Evolutionary conservation across 306 rosid species (phyloP).

Genomic region (Hylodesmum podocarpum): DNA sequence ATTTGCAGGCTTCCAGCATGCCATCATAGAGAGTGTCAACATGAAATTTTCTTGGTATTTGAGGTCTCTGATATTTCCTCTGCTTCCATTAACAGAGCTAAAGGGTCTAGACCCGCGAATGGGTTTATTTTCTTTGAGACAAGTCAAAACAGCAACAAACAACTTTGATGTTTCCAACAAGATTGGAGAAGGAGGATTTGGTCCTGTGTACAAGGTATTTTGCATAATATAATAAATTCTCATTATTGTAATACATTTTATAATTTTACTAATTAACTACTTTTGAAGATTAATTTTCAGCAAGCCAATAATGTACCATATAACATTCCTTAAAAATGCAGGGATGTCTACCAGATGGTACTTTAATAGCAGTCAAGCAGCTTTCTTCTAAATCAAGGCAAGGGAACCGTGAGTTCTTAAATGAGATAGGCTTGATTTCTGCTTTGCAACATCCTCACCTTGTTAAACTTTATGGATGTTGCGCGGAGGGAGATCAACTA

Average conservation of each 20-base stretch:
- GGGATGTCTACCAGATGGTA: constrained; percentile 53
- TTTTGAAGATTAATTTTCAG: not conserved
- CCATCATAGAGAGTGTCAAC: not conserved
- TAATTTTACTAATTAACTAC: not conserved
- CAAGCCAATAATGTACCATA: not conserved
- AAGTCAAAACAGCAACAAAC: constrained; percentile 58
- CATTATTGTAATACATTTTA: not conserved
- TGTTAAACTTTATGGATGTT: constrained; percentile 64
- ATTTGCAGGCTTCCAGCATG: not conserved
- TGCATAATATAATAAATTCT: not conserved
- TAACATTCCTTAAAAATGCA: constrained; percentile 22
- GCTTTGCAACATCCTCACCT: constrained; percentile 59
- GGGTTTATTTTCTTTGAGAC: constrained; percentile 42
- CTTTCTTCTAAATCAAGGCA: constrained; percentile 61
- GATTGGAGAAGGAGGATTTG: constrained; percentile 83
- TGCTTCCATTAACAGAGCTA: constrained; percentile 41
- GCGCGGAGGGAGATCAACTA: constrained; percentile 56
- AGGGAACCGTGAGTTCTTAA: constrained; percentile 64
- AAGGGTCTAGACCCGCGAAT: constrained; percentile 45
- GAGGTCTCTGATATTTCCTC: constrained; percentile 14
- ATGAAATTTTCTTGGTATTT: not conserved
- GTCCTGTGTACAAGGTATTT: constrained; percentile 64
- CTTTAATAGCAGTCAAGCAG: constrained; percentile 56
- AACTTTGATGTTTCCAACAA: constrained; percentile 55
- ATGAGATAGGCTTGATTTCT: constrained; percentile 67